Conservation (phyloP, 495 filamentous ascomycete genomes). For the Stereocaulon alpinum region DNA sequence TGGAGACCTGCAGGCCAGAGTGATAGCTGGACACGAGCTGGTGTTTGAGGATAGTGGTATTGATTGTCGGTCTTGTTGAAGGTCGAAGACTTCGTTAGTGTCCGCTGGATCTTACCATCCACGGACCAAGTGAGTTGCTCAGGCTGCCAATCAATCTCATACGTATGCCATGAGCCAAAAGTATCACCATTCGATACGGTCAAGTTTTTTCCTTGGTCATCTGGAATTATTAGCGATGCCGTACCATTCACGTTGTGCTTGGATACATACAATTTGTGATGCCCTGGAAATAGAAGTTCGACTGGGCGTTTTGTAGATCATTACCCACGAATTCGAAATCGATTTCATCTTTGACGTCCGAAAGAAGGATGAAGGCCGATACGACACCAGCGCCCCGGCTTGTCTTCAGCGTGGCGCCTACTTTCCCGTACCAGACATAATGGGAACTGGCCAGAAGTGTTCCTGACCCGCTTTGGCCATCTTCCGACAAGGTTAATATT, state of each 20-base stretch:
- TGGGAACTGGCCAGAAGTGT: constrained; percentile 80
- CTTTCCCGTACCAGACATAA: constrained; percentile 96
- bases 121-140: constrained; percentile 77
- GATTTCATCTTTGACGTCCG: constrained; percentile 94
- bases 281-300: constrained; percentile 96
- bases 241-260: background rate
- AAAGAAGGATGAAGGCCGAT: constrained; percentile 88
- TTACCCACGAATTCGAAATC: constrained; percentile 90
- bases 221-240: constrained; percentile 36
- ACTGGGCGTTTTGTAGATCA: constrained; percentile 68
- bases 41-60: constrained; percentile 87
- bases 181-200: constrained; percentile 53
- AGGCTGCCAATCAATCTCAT: constrained; percentile 87
- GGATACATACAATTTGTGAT: constrained; percentile 71
- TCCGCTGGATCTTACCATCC: constrained; percentile 67
- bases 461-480: constrained; percentile 52
- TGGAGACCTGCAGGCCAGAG: constrained; percentile 87
- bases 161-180: constrained; percentile 72
- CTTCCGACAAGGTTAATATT: constrained; percentile 76
- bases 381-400: constrained; percentile 80
- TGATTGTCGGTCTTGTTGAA: constrained; percentile 74
- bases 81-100: constrained; percentile 61
- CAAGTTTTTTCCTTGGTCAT: constrained; percentile 62
- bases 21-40: constrained; percentile 85
- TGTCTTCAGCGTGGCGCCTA: constrained; percentile 78